Percentiles rank a stretch among this genome's conserved stretches.
phyloP scores from a whole-genome alignment of 1,284 basidiomycete species.

The Earliella scabrosa region DNA sequence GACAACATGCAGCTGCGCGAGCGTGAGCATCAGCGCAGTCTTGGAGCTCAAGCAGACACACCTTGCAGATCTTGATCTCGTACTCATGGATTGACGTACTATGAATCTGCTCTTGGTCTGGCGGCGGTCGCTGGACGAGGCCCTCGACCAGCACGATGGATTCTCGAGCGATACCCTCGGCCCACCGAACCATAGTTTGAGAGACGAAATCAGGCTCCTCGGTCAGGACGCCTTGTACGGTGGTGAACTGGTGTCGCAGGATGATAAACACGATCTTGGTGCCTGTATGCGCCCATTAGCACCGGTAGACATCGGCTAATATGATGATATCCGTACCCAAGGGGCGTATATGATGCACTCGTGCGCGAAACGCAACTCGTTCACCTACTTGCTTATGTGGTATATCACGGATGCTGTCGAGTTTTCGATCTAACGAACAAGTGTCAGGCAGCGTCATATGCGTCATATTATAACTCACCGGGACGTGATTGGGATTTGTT shows the following conservation, averaged over 20 bases:
- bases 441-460: not conserved
- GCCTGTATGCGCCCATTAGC: slow-evolving; percentile 22
- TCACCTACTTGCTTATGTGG: slow-evolving; percentile 46
- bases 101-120: slow-evolving; percentile 55
- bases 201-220: slow-evolving; percentile 59
- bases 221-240: slow-evolving; percentile 67
- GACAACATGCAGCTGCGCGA: slow-evolving; percentile 44
- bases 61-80: slow-evolving; percentile 63
- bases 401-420: slow-evolving; percentile 25
- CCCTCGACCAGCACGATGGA: slow-evolving; percentile 70
- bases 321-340: slow-evolving; percentile 41
- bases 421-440: slow-evolving; percentile 41
- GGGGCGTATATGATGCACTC: slow-evolving; percentile 66
- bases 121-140: slow-evolving; percentile 40
- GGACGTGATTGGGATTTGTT: slow-evolving; percentile 38
- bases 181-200: slow-evolving; percentile 74
- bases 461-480: slow-evolving; percentile 5
- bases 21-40: not conserved
- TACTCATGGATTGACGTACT: slow-evolving; percentile 56
- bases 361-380: slow-evolving; percentile 59
- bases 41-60: slow-evolving; percentile 36
- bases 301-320: not conserved
- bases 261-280: slow-evolving; percentile 68
- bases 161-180: slow-evolving; percentile 58
- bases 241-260: slow-evolving; percentile 63